Percentiles rank a stretch among this genome's conserved stretches.
Conservation (phyloP, 345 rosid species). For the Psidium friedrichsthalianum region DNA sequence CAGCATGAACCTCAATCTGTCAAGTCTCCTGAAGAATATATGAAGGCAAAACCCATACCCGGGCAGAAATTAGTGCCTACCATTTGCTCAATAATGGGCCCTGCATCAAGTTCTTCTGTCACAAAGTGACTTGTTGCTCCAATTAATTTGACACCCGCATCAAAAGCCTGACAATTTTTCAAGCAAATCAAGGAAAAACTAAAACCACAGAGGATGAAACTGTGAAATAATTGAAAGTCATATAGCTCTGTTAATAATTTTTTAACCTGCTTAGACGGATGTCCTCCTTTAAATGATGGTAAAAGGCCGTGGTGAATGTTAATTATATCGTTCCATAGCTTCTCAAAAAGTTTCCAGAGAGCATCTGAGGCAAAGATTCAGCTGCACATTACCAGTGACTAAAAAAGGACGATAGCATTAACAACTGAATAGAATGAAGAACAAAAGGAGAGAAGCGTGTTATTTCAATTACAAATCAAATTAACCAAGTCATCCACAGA, state of each 20-base stretch:
- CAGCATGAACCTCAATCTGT: neutral
- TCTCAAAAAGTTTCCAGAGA: constrained; percentile 62
- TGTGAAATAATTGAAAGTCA: neutral
- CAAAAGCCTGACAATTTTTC: constrained; percentile 73
- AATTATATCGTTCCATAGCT: constrained; percentile 75
- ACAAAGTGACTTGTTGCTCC: constrained; percentile 97
- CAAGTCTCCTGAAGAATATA: neutral
- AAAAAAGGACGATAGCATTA: neutral
- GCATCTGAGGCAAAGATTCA: constrained; percentile 31
- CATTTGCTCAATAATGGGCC: constrained; percentile 97
- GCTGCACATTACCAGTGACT: neutral
- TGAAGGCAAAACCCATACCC: neutral
- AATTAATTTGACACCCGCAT: constrained; percentile 88
- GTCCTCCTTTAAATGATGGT: constrained; percentile 91
- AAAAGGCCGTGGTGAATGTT: constrained; percentile 98
- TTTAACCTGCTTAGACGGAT: constrained; percentile 73
- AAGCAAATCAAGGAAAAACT: constrained; percentile 16
- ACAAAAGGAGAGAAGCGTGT: neutral
- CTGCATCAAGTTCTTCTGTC: constrained; percentile 89
- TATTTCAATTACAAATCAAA: neutral
- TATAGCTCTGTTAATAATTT: constrained; percentile 1
- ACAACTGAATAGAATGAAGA: neutral
- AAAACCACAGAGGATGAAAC: neutral
- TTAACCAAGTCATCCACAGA: neutral
- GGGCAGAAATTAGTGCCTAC: constrained; percentile 15